phyloP scores from a whole-genome alignment of 2,329 filamentous ascomycete species.

The Cryphonectria parasitica region DNA sequence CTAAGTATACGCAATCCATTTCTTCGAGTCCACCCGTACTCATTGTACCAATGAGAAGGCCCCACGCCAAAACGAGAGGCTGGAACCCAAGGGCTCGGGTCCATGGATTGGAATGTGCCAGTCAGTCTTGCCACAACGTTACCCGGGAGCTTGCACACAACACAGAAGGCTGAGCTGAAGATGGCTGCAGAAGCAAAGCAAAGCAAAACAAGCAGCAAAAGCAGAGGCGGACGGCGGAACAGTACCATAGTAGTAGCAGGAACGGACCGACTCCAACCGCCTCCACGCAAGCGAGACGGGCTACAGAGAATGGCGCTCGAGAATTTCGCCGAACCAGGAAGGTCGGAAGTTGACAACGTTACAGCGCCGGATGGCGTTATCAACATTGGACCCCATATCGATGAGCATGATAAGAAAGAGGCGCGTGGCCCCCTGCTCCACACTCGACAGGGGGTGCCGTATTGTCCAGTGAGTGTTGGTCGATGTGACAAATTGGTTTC shows the following conservation, averaged over 20 bases:
- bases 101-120: neutral
- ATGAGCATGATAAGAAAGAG: slow-evolving; percentile 4
- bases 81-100: neutral
- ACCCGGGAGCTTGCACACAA: neutral
- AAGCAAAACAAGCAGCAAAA: neutral
- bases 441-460: neutral
- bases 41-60: neutral
- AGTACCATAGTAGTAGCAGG: neutral
- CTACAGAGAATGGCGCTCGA: neutral
- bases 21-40: neutral
- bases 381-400: slow-evolving; percentile 1
- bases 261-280: slow-evolving; percentile 10
- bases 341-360: slow-evolving; percentile 20
- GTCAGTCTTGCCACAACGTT: neutral
- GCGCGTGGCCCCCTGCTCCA: neutral
- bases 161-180: no score
- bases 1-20: neutral
- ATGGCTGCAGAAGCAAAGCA: neutral
- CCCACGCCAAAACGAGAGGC: neutral
- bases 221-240: neutral
- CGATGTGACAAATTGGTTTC: neutral
- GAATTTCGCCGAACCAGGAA: slow-evolving; percentile 12
- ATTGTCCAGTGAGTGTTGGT: neutral
- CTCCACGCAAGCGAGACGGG: neutral
- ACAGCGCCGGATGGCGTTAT: slow-evolving; percentile 20